A percentile compares a stretch with the other conserved stretches of the same genome.
phyloP scores from a whole-genome alignment of 1,284 basidiomycete genomes.

The Jaminaea rosea region DNA sequence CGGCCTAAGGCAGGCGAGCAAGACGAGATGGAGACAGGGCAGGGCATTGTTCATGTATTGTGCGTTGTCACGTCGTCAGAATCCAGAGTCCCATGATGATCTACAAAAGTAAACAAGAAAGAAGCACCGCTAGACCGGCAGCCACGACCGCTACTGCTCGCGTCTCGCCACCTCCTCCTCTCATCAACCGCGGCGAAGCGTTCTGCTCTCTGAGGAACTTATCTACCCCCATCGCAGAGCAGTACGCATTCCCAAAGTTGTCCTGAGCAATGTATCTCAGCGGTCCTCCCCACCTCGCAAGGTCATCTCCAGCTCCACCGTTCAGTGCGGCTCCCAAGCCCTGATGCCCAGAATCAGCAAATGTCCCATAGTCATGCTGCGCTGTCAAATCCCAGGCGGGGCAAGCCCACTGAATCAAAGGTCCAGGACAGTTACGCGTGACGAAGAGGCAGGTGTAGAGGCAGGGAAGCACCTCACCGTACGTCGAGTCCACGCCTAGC shows the following conservation, averaged over 20 bases:
- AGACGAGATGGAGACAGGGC: too few relatives aligned
- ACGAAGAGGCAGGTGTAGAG: constrained; percentile 43
- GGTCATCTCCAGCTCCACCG: constrained; percentile 34
- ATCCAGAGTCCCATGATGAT: too few relatives aligned
- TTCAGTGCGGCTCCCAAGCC: constrained; percentile 36
- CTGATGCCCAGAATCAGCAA: constrained; percentile 33
- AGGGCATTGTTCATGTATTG: too few relatives aligned
- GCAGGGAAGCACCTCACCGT: constrained; percentile 44
- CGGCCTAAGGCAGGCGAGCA: too few relatives aligned
- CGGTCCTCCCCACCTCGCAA: constrained; percentile 36
- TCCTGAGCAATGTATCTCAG: constrained; percentile 40
- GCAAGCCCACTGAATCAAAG: constrained; percentile 37
- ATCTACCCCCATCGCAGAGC: constrained; percentile 43
- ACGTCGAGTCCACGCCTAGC: constrained; percentile 21
- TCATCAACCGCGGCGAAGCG: background rate
- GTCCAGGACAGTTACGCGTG: constrained; percentile 30
- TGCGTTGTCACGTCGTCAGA: too few relatives aligned
- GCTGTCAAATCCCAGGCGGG: constrained; percentile 42
- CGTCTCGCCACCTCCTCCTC: background rate
- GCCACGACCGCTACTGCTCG: background rate
- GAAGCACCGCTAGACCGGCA: background rate
- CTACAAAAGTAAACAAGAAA: too few relatives aligned
- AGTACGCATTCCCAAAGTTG: constrained; percentile 41
- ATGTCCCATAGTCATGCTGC: constrained; percentile 43
- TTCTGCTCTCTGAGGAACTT: constrained; percentile 21